These are phyloP conservation scores for Anthracocystis walkeri DNA, from an alignment of 1,284 basidiomycete genomes.

Conservation along the genomic window DNA sequence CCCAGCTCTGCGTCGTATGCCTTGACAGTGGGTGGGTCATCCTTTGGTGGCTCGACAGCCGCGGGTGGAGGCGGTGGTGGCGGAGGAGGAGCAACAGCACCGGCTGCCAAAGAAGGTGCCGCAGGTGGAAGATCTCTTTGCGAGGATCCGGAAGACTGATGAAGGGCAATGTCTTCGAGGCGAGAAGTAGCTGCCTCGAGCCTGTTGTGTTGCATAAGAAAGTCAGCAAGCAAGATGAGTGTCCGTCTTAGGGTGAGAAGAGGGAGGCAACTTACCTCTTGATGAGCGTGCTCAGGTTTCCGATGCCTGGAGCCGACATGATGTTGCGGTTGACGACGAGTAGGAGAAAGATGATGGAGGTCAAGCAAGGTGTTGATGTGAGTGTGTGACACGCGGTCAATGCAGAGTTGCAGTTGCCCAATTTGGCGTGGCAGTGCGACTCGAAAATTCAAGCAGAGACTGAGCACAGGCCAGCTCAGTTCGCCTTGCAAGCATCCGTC, in stretches of 20 bases:
- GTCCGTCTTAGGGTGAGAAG: no score
- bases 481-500: neutral
- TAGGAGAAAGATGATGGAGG: conserved; percentile 16
- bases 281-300: conserved; percentile 65
- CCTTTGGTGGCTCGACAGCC: conserved; percentile 32
- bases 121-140: conserved; percentile 28
- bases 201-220: conserved; percentile 23
- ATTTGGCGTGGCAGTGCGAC: conserved; percentile 11
- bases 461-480: conserved; percentile 10
- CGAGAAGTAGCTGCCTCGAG: conserved; percentile 90
- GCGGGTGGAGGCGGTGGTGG: conserved; percentile 35
- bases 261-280: conserved; percentile 53
- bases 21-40: conserved; percentile 76
- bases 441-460: neutral
- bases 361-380: conserved; percentile 8
- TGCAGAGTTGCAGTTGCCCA: no score
- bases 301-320: conserved; percentile 62
- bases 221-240: conserved; percentile 5
- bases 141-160: conserved; percentile 49
- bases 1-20: conserved; percentile 83
- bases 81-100: conserved; percentile 27
- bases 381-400: neutral
- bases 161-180: conserved; percentile 86
- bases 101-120: conserved; percentile 29
- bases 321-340: conserved; percentile 7